A percentile compares a stretch with the other conserved stretches of the same genome.
phyloP scores from a whole-genome alignment of 2,329 filamentous ascomycete species.

The Xylaria sp. region DNA sequence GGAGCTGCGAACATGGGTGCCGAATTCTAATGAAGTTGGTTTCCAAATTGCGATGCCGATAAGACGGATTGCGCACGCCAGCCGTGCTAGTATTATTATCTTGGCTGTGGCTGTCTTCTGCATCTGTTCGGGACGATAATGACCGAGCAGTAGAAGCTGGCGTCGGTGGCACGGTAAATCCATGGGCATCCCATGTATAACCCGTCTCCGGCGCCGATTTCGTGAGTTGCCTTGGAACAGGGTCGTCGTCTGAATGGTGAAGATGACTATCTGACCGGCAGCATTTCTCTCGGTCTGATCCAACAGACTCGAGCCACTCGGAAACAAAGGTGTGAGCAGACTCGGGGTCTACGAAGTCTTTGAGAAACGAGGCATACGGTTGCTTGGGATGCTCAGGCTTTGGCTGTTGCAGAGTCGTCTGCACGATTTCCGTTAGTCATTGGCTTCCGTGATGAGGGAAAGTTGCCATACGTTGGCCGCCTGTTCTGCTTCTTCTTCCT shows the following conservation, averaged over 20 bases:
- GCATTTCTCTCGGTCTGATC: conserved; percentile 30
- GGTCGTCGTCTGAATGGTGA: conserved; percentile 22
- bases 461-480: too few relatives aligned
- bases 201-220: conserved; percentile 23
- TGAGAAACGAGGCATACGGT: too few relatives aligned
- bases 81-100: too few relatives aligned
- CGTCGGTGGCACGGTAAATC: conserved; percentile 16
- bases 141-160: conserved; percentile 10
- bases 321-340: conserved; percentile 1
- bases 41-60: conserved; percentile 27
- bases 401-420: too few relatives aligned
- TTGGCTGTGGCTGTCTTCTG: too few relatives aligned
- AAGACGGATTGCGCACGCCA: too few relatives aligned
- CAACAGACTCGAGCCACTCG: conserved; percentile 24
- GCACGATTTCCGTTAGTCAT: too few relatives aligned
- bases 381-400: too few relatives aligned
- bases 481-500: too few relatives aligned
- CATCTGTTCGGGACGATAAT: too few relatives aligned
- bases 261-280: conserved; percentile 34
- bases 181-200: conserved; percentile 20
- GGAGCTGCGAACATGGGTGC: conserved; percentile 17
- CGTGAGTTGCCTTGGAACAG: conserved; percentile 25
- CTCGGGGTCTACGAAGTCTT: neutral
- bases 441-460: too few relatives aligned
- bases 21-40: conserved; percentile 30